Percentiles rank a stretch among this genome's conserved stretches.
Evolutionary conservation across 192 early-diverging fungal species (phyloP).

Genomic region (Gigaspora rosea): DNA sequence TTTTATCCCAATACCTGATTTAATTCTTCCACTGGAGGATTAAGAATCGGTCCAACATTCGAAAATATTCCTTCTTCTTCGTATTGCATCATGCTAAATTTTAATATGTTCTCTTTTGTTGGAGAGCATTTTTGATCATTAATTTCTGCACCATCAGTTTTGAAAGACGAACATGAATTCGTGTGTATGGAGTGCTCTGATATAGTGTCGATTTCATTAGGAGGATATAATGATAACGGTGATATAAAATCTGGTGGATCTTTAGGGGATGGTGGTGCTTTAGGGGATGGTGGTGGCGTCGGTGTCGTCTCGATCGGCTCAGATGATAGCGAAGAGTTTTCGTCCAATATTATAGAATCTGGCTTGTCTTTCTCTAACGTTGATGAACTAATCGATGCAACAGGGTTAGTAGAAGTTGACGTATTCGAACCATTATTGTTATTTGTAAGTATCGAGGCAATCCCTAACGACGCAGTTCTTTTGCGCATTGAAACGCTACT

Average conservation of each 20-base stretch:
- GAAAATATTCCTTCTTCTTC: constrained; percentile 20
- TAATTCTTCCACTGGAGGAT: constrained; percentile 23
- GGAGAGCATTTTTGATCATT: neutral
- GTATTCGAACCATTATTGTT: neutral
- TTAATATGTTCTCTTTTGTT: neutral
- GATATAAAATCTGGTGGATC: too few relatives aligned
- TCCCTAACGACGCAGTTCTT: neutral
- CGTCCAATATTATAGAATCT: too few relatives aligned
- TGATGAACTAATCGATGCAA: too few relatives aligned
- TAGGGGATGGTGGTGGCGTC: too few relatives aligned
- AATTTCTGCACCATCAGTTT: neutral
- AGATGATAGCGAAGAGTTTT: neutral
- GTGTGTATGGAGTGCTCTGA: neutral
- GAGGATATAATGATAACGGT: neutral
- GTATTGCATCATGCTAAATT: constrained; percentile 8
- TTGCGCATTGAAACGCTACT: constrained; percentile 3
- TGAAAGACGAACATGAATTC: neutral
- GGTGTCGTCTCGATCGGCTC: too few relatives aligned
- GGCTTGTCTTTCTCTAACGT: too few relatives aligned
- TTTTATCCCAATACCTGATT: constrained; percentile 21
- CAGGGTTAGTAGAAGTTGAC: too few relatives aligned
- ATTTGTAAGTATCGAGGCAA: neutral
- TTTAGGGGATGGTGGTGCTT: too few relatives aligned
- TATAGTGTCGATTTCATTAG: neutral
- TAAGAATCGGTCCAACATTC: neutral